Base-by-base conservation (phyloP, 2,329 filamentous ascomycete genomes). In the Aspergillus udagawae region DNA sequence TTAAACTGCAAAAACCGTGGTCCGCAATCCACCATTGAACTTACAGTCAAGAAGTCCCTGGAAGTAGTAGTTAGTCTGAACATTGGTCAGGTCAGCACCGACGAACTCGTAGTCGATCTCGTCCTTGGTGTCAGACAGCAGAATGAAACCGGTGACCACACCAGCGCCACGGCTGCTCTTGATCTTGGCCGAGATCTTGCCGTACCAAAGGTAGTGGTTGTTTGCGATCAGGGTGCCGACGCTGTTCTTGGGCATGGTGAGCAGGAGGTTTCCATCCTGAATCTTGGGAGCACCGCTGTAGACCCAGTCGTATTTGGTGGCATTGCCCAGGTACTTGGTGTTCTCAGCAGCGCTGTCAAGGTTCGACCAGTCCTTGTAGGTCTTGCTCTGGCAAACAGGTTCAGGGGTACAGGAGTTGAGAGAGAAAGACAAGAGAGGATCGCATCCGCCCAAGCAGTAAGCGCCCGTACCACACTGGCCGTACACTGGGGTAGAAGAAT, bases 91-190 rank as follows among this genome's bases (percentile, higher is more conserved):
- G 69, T 97, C 90, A 48, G 83, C 83, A 63, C 94, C 94, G 54
- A 99, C 84, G 73, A 89, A 97, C 75, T 99, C 94, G 73, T 91
- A 97, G 78, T 99, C 94, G 68, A 99, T 96, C 77, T 99, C 94
- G 70, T 99, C 94, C 82, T 97, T 96, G 70, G 95, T 89, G 69
- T 97, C 93, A 38, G 90, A 92, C 75, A 97, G 86, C 70, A 97
- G 81, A 73, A 99, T 99, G 73, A 99, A 99, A 29, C 92, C 93
- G 1, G 92, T 95, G n/a, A 99, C 89, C 23, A 99, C 94, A 81
- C 94, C 94, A 49, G 81, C 78, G 57, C 92, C 92, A 68, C 90
- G 87, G 63, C 88, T 89, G 0, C 92, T 93, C 81, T 91, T 94
- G 74, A 97, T 80, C 56, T 80, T 89, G 54, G 91, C 91, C 73